phyloP scores from a whole-genome alignment of 495 filamentous ascomycete genomes.

The Lasiosphaeriaceae sp. region DNA sequence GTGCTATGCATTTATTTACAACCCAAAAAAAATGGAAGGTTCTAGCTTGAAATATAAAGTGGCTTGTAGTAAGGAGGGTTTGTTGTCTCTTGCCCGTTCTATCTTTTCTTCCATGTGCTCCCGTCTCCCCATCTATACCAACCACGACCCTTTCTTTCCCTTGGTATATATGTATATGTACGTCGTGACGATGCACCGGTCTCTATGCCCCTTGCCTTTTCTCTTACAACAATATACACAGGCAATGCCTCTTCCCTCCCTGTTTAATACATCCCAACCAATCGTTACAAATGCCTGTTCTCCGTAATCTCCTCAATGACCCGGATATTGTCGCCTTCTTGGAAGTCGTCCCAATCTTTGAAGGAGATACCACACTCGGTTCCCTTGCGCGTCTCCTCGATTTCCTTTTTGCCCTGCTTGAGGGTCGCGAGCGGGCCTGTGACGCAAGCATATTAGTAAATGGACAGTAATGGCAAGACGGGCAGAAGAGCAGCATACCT shows the following conservation, averaged over 20 bases:
- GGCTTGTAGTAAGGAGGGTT: too few relatives aligned
- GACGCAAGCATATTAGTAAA: slow-evolving; percentile 12
- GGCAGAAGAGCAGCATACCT: slow-evolving; percentile 51
- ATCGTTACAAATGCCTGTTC: slow-evolving; percentile 59
- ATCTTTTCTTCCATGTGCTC: too few relatives aligned
- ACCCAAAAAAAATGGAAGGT: too few relatives aligned
- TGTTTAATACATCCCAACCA: not conserved
- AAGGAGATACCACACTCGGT: slow-evolving; percentile 91
- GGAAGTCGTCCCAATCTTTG: slow-evolving; percentile 70
- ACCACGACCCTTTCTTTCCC: too few relatives aligned
- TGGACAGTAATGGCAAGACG: not conserved
- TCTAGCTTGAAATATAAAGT: too few relatives aligned
- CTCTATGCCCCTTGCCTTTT: too few relatives aligned
- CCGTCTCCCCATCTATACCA: too few relatives aligned
- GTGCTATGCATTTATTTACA: too few relatives aligned
- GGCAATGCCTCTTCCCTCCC: not conserved
- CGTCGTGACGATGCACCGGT: too few relatives aligned
- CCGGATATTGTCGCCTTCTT: slow-evolving; percentile 80
- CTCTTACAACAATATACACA: not conserved
- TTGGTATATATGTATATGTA: too few relatives aligned
- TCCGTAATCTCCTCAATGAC: slow-evolving; percentile 75
- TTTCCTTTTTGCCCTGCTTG: slow-evolving; percentile 90
- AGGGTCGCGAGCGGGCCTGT: slow-evolving; percentile 72
- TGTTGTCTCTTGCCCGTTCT: too few relatives aligned
- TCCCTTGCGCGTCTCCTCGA: slow-evolving; percentile 82